A percentile compares a stretch with the other conserved stretches of the same genome.
These are phyloP conservation scores for Vitis hybrid DNA, from an alignment of 177 flowering plant genomes.

Conservation along the genomic window DNA sequence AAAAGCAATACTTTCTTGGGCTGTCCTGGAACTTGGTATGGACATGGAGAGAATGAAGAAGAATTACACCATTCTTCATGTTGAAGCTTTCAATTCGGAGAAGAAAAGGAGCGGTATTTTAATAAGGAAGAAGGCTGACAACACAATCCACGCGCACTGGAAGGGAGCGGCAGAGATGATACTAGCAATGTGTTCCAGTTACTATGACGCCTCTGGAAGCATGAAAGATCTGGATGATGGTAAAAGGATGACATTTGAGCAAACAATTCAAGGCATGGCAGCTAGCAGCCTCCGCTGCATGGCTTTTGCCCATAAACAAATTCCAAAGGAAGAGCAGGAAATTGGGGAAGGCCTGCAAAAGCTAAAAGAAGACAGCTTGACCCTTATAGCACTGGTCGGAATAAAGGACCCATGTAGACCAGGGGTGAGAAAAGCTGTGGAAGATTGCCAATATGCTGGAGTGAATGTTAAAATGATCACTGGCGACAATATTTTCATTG, in stretches of 20 bases:
- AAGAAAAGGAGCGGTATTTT: conserved; percentile 51
- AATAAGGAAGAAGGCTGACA: conserved; percentile 28
- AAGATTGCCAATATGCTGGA: conserved; percentile 43
- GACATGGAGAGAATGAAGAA: conserved; percentile 38
- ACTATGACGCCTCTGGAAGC: conserved; percentile 36
- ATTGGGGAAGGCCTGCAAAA: conserved; percentile 7
- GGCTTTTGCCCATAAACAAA: conserved; percentile 44
- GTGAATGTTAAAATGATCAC: conserved; percentile 58
- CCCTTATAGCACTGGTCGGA: conserved; percentile 44
- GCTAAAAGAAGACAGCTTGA: conserved; percentile 28
- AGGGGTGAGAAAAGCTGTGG: conserved; percentile 45
- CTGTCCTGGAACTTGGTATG: conserved; percentile 36
- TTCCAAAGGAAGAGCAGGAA: conserved; percentile 10
- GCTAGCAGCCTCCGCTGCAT: conserved; percentile 53
- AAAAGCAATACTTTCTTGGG: conserved; percentile 53
- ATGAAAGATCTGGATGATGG: conserved; percentile 21
- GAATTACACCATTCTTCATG: conserved; percentile 24
- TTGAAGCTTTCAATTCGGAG: conserved; percentile 54
- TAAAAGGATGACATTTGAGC: conserved; percentile 24
- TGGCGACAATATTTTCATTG: conserved; percentile 55
- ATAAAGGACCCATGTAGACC: conserved; percentile 59
- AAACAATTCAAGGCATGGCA: conserved; percentile 52
- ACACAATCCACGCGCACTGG: conserved; percentile 44
- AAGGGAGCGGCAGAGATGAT: conserved; percentile 69
- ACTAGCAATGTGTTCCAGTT: conserved; percentile 48